These are phyloP conservation scores for Phallus indusiatus DNA, from an alignment of 768 basidiomycete species.

Conservation along the genomic window DNA sequence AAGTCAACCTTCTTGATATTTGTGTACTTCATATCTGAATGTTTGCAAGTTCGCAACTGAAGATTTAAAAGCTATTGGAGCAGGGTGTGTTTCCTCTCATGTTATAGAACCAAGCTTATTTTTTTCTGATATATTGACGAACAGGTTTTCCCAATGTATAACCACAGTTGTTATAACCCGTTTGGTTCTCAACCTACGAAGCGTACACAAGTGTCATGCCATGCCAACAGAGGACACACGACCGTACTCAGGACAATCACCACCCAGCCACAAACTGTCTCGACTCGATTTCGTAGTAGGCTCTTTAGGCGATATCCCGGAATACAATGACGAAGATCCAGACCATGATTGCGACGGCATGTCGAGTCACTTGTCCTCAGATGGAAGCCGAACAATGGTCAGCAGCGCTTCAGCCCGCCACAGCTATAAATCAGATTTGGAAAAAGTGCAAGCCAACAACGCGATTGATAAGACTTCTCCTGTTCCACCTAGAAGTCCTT, in stretches of 20 bases:
- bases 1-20: constrained; percentile 5
- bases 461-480: neutral
- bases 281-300: neutral
- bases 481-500: neutral
- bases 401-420: neutral
- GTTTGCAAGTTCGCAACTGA: constrained; percentile 13
- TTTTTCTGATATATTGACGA: neutral
- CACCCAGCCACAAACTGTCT: neutral
- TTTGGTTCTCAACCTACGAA: constrained; percentile 23
- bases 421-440: too few relatives aligned
- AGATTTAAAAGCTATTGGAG: constrained; percentile 24
- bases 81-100: constrained; percentile 12
- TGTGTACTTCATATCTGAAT: neutral
- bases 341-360: neutral
- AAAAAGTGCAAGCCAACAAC: too few relatives aligned
- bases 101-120: neutral
- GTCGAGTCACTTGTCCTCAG: neutral
- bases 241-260: neutral
- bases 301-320: neutral
- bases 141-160: constrained; percentile 21
- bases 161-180: constrained; percentile 23
- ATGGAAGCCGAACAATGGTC: neutral
- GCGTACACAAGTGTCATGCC: neutral
- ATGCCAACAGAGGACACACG: neutral
- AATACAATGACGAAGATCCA: neutral